These are phyloP conservation scores for Quercus berberidifolia DNA, from an alignment of 306 rosid genomes.

Conservation along the genomic window DNA sequence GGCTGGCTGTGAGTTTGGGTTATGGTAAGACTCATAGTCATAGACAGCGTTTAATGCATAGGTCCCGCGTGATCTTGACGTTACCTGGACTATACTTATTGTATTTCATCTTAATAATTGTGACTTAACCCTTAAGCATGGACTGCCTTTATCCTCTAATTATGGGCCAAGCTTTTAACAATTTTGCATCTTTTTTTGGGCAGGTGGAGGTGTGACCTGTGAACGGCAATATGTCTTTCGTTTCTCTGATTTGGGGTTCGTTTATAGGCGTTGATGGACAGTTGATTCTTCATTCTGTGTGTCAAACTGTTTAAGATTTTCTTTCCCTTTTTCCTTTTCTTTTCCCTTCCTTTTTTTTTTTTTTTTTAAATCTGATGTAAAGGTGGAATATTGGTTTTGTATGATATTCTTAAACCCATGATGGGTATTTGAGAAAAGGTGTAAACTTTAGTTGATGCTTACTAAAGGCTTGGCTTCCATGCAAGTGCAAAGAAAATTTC, in stretches of 20 bases:
- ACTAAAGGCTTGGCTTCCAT: no score
- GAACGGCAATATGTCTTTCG: constrained; percentile 1
- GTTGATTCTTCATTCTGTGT: neutral
- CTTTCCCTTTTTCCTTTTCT: no score
- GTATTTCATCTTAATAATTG: constrained; percentile 1
- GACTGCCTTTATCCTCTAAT: neutral
- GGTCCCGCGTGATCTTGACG: no score
- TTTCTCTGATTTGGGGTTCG: neutral
- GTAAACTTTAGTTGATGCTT: constrained; percentile 4
- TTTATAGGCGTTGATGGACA: constrained; percentile 13
- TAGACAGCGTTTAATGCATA: no score
- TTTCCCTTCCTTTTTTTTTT: neutral
- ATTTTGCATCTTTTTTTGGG: neutral
- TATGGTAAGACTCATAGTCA: no score
- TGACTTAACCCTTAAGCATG: neutral
- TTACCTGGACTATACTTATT: neutral
- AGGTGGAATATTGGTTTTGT: constrained; percentile 5
- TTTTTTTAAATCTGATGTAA: constrained; percentile 4
- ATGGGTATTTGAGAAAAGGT: constrained; percentile 29
- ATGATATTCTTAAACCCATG: constrained; percentile 13
- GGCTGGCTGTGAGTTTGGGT: no score
- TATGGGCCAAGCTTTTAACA: neutral
- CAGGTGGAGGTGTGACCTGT: constrained; percentile 28
- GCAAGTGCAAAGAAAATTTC: no score
- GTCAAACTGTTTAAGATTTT: neutral